Evolutionary conservation across 164 flowering plant genomes (phyloP), one percentile per base, ranked within the genome.

Genomic region (Malania oleifera): DNA sequence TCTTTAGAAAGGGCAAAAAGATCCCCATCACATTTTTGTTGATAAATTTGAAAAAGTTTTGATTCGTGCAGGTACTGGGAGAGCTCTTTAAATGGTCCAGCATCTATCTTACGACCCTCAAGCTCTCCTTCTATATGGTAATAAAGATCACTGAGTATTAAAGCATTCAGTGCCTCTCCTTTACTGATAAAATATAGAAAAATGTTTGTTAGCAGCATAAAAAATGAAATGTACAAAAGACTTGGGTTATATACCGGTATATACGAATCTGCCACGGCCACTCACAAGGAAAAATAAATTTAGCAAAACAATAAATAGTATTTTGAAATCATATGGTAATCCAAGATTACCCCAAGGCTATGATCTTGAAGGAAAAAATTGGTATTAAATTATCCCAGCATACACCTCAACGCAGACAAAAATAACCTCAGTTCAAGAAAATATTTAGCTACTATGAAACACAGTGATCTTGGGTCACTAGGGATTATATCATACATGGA

Each of bases 71-170:
- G 73, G 73, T 48, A 85, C 49, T 67, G 77, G 40, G 75, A 71
- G 19, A 93, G 81, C 62, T 90, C 99, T 59, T 80, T 85, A 63
- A 90, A 86, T 64, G 91, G 85, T 28, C 89, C 89, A 60, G 79
- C 58, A 56, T 72, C 72, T 28, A 85, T 79, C 61, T 67, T 65
- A 46, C 96, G 96, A 27, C 95, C 97, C 69, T 88, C 88, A 58
- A 90, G 77, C 80, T 93, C 92, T 57, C 96, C 99, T 80, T 83
- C 83, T 17, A 93, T 67, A 73, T 85, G 97, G 77, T 81, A 86
- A 63, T 77, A 90, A 2, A 93, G 84, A 65, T 93, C 97, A 68
- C 72, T 83, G 52, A 93, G 77, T 37, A 93, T 74, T 54, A 90
- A 74, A 66, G 49, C 51, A 24, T 64, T 67, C 49, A 78, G 45